Evolutionary conservation across 2,329 filamentous ascomycete genomes (phyloP), one percentile per base, ranked within the genome.

Genomic region (Sporothrix brunneoviolacea): DNA sequence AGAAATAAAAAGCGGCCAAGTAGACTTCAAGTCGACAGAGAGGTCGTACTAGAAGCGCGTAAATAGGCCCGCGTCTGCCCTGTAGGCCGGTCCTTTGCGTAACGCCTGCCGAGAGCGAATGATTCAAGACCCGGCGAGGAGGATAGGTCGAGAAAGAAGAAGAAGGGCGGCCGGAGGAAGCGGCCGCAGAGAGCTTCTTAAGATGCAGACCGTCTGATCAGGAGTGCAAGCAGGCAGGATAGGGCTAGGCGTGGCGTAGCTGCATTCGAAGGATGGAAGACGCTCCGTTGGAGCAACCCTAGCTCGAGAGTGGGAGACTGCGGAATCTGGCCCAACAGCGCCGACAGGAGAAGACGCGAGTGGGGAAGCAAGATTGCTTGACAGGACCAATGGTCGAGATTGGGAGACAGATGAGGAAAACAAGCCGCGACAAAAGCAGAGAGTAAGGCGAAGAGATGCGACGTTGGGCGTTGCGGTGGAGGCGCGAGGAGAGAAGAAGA

Each of bases 101-200:
- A 16, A 33, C 45, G 13, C 22, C 18, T 27, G 36, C 24, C 37
- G 22, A 10, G 18, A 10, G 33, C 21, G 21, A 35, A 27, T 18
- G 4, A 6, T 12, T 33, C 9, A n/a, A 40, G 37, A n/a, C 21
- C 37, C 37, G 38, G 8, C 10, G 19, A 24, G 46, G 41, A 48
- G 46, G 46, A 48, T 41, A 40, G 46, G 46, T 35, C 46, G 37
- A 41, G 37, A 48, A 27, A 21, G n/a, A 22, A 40, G 22, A 30
- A 48, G 13, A 22, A 36, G 6, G 10, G 33, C 12, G 46, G 46
- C 30, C 46, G 41, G 12, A 40, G 18, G 28, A 52, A 18, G 33
- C 35, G 52, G 48, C 35, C 48, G 35, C 35, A 49, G 35, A 33
- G 30, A 52, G 52, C 44, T 47, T 51, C 48, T 51, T 49, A 51